Evolutionary conservation across 1,284 basidiomycete species (phyloP).

Genomic region (Microbotryum silenes-acaulis): DNA sequence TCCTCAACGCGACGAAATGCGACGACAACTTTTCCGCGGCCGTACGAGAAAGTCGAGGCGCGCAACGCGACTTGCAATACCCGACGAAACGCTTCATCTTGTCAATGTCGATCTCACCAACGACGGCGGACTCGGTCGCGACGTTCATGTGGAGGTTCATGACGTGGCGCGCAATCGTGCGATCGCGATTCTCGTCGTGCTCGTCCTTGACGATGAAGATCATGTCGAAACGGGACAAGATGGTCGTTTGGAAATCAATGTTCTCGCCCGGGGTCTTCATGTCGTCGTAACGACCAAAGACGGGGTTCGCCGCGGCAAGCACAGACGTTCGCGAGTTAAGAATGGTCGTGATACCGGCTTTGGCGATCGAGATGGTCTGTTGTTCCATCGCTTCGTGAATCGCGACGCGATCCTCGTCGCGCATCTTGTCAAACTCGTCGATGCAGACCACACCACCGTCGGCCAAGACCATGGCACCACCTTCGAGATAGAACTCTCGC

Average conservation of each 20-base stretch:
- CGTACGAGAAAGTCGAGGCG: slow-evolving; percentile 83
- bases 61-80: slow-evolving; percentile 97
- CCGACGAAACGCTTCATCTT: slow-evolving; percentile 98
- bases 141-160: slow-evolving; percentile 99
- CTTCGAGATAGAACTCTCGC: slow-evolving; percentile 98
- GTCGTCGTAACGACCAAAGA: slow-evolving; percentile 97
- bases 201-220: slow-evolving; percentile 99
- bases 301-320: slow-evolving; percentile 94
- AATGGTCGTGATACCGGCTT: slow-evolving; percentile 97
- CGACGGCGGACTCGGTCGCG: slow-evolving; percentile 58
- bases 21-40: slow-evolving; percentile 94
- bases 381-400: slow-evolving; percentile 99
- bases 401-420: slow-evolving; percentile 96
- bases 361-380: slow-evolving; percentile 98
- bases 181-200: slow-evolving; percentile 89
- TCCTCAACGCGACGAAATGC: slow-evolving; percentile 89
- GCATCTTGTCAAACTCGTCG: slow-evolving; percentile 99
- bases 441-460: slow-evolving; percentile 99
- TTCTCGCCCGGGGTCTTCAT: slow-evolving; percentile 96
- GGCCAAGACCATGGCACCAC: slow-evolving; percentile 98
- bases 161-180: slow-evolving; percentile 93
- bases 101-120: slow-evolving; percentile 93
- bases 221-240: slow-evolving; percentile 98
- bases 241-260: slow-evolving; percentile 97
- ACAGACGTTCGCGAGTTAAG: slow-evolving; percentile 94